A percentile compares a stretch with the other conserved stretches of the same genome.
Conservation (phyloP, 345 rosid genomes). For the Diplotaxis tenuifolia region DNA sequence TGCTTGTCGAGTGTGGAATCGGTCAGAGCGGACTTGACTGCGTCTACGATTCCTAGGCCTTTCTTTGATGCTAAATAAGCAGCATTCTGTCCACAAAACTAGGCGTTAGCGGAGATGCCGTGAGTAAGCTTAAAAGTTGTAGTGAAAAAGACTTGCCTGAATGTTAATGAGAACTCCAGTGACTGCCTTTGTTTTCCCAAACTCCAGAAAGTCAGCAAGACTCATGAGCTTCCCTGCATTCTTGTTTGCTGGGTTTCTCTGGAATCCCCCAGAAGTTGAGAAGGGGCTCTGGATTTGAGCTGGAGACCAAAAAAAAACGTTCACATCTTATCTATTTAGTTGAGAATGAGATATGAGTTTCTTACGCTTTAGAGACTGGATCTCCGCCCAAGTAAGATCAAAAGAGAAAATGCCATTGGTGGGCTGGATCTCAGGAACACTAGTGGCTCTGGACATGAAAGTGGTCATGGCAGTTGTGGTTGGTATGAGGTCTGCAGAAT, state of each 20-base stretch:
- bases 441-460: conserved; percentile 52
- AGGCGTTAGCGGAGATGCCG: not conserved
- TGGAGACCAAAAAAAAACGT: conserved; percentile 37
- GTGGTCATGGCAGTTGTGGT: conserved; percentile 57
- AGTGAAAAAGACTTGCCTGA: conserved; percentile 42
- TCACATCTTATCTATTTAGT: not conserved
- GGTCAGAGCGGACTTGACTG: conserved; percentile 48
- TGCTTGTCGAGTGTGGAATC: conserved; percentile 74
- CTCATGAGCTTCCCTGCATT: conserved; percentile 66
- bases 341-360: not conserved
- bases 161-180: conserved; percentile 71
- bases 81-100: conserved; percentile 56
- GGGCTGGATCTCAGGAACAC: conserved; percentile 64
- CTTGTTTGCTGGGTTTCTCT: conserved; percentile 65
- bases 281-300: conserved; percentile 75
- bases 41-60: conserved; percentile 58
- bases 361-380: conserved; percentile 74
- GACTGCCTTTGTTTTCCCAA: conserved; percentile 69
- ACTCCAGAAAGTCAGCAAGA: conserved; percentile 59
- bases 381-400: conserved; percentile 84
- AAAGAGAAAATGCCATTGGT: conserved; percentile 74
- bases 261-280: conserved; percentile 26
- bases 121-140: not conserved
- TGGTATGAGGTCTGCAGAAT: conserved; percentile 54
- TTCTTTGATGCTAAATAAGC: conserved; percentile 80